Conservation (phyloP, 257 asterid genomes). For the Solanum appendiculatum region DNA sequence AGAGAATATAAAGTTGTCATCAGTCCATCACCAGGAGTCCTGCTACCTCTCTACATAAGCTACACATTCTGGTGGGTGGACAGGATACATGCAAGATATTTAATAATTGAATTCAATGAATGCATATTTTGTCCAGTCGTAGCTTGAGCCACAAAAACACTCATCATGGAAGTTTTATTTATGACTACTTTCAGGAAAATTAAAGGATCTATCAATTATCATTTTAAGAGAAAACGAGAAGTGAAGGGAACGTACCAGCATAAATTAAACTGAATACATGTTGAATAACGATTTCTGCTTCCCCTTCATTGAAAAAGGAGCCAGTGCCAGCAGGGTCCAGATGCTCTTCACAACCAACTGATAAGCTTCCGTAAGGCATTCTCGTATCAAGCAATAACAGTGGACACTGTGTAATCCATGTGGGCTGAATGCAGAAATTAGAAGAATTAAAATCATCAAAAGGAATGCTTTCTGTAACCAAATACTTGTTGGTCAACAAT, state of each 20-base stretch:
- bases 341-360: constrained; percentile 91
- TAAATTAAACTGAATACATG: constrained; percentile 76
- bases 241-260: constrained; percentile 49
- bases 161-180: neutral
- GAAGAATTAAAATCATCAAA: neutral
- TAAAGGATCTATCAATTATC: neutral
- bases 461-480: neutral
- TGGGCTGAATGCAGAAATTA: constrained; percentile 37
- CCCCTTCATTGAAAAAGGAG: constrained; percentile 94
- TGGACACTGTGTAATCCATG: constrained; percentile 91
- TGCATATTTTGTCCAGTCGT: neutral
- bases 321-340: constrained; percentile 98
- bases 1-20: neutral
- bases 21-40: neutral
- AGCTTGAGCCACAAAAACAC: neutral
- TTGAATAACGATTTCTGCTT: constrained; percentile 82
- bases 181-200: neutral
- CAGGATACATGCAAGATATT: neutral
- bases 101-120: neutral
- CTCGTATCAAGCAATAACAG: constrained; percentile 92
- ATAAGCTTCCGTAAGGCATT: constrained; percentile 89
- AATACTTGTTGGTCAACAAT: neutral
- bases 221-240: neutral
- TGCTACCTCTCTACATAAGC: neutral
- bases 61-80: neutral